Evolutionary conservation across 768 basidiomycete genomes (phyloP).

Genomic region (Lepiota venenata): DNA sequence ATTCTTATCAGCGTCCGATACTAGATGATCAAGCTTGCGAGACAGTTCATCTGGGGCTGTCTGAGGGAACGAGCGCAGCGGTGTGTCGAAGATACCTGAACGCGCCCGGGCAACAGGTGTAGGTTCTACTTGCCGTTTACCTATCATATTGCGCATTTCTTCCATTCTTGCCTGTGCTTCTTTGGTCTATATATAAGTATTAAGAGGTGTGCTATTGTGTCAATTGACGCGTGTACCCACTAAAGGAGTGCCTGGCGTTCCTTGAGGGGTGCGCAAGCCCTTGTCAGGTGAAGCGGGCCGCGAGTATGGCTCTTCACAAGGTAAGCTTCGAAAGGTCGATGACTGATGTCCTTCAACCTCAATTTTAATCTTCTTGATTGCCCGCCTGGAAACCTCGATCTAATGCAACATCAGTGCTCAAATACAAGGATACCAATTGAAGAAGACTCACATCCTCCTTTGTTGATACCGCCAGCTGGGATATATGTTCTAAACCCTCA

Average conservation of each 20-base stretch:
- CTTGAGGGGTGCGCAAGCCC: conserved; percentile 43
- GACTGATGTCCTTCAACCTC: conserved; percentile 52
- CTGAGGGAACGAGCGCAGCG: conserved; percentile 18
- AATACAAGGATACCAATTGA: neutral
- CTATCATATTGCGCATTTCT: conserved; percentile 78
- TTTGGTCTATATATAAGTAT: conserved; percentile 46
- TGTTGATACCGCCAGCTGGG: conserved; percentile 49
- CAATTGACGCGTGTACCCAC: conserved; percentile 26
- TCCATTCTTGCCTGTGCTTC: conserved; percentile 78
- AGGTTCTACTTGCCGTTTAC: conserved; percentile 49
- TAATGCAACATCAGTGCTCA: conserved; percentile 24
- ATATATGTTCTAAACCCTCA: conserved; percentile 42
- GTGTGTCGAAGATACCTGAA: conserved; percentile 32
- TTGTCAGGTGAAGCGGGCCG: conserved; percentile 61
- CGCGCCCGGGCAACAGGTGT: conserved; percentile 47
- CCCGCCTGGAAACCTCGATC: conserved; percentile 69
- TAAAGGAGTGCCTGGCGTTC: conserved; percentile 29
- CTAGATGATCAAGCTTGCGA: conserved; percentile 48
- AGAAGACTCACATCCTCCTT: conserved; percentile 60
- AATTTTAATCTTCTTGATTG: conserved; percentile 71
- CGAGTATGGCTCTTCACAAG: conserved; percentile 31
- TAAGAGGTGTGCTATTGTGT: neutral
- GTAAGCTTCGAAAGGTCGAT: conserved; percentile 14
- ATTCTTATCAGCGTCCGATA: conserved; percentile 54
- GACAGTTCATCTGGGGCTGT: conserved; percentile 32